A percentile compares a stretch with the other conserved stretches of the same genome.
phyloP scores from a whole-genome alignment of 148 eudicot species.

The Cornus kousa region DNA sequence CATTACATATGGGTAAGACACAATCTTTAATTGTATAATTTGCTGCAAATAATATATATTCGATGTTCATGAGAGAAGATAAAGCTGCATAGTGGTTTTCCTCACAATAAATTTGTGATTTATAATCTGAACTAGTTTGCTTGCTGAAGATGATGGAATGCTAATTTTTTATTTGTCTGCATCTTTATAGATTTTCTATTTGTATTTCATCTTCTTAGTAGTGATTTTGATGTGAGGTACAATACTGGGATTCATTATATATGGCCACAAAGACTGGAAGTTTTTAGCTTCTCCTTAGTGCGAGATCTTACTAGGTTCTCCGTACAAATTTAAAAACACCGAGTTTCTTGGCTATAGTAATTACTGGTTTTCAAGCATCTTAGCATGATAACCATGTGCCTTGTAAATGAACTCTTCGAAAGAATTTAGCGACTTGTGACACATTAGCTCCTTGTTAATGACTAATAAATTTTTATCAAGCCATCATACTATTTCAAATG shows the following conservation, averaged over 20 bases:
- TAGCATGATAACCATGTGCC: not conserved
- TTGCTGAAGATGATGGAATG: too few relatives aligned
- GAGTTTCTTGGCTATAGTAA: not conserved
- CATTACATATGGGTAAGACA: conserved; percentile 77
- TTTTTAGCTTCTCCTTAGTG: not conserved
- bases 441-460: not conserved
- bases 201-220: not conserved
- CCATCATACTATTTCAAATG: not conserved
- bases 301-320: not conserved
- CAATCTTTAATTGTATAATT: too few relatives aligned
- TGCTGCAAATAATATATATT: not conserved
- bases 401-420: not conserved
- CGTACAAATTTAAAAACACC: not conserved
- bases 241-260: not conserved
- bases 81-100: not conserved
- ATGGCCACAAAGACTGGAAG: not conserved
- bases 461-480: not conserved
- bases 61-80: not conserved
- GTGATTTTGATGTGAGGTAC: not conserved
- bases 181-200: not conserved
- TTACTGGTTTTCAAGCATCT: not conserved
- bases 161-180: not conserved
- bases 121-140: not conserved
- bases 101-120: too few relatives aligned
- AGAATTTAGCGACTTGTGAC: not conserved